Base-by-base conservation (phyloP, 208 protist genomes). In the Leishmania mexicana region DNA sequence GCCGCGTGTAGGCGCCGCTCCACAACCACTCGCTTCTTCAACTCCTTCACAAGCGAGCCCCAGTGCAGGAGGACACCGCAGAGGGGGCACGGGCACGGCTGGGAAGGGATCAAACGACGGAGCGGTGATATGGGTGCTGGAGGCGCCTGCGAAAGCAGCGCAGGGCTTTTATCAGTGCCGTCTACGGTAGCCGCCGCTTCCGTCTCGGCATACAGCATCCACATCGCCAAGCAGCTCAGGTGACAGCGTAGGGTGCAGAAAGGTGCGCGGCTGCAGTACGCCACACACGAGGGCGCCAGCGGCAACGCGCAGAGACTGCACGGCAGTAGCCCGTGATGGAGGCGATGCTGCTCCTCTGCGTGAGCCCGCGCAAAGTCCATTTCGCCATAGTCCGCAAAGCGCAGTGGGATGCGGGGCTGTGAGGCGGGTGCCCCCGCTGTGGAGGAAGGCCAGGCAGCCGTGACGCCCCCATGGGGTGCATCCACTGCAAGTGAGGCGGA, bases 291-390 rank as follows among this genome's bases (percentile, higher is more conserved):
- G 17, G 85, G 71, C 10, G 60, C 83, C 72, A 97, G 85, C 45
- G 93, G 93, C 72, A 97, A 78, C 51, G 87, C 86, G 72, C 94
- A 97, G 7, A 97, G 82, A 17, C 89, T 90, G 83, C 94, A 97
- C 0, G 93, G 87, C 8, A 90, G 90, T 40, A 88, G 76, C 21
- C 87, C 85, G 40, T 76, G 72, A 40, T 89, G 85, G 24, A 94
- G 62, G 60, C 87, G 80, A 47, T 57, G 62, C 75, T 86, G 78
- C 76, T 91, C 91, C 42, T 83, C 76, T 21, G 73, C 77, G 79
- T 95, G 87, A 24, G 87, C 88, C 17, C 81, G 85, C 42, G 93
- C 72, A 75, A 90, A 90, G 80, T 96, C 94, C 4, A 85, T 81
- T 38, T 90, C 86, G 60, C 68, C 79, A 71, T 89, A 89, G 82